Evolutionary conservation across 2,329 filamentous ascomycete species (phyloP).

Genomic region (Tricladium varicosporioides): DNA sequence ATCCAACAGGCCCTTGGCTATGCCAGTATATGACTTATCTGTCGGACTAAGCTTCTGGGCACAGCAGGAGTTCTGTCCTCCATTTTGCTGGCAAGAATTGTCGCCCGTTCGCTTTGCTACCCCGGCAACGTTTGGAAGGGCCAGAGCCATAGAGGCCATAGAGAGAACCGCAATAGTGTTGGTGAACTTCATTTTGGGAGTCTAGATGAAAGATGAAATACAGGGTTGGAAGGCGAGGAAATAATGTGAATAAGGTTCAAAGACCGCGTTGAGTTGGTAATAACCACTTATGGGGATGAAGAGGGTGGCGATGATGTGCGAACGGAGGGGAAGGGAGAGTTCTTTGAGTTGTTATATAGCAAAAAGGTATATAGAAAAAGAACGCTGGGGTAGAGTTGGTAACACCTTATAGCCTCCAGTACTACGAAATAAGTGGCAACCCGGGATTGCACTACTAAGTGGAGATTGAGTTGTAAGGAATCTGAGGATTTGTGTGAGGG

Average conservation of each 20-base stretch:
- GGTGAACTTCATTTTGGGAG: conserved; percentile 30
- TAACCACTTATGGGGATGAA: not conserved
- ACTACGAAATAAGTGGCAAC: too few species aligned
- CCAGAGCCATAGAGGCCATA: conserved; percentile 21
- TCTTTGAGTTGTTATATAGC: not conserved
- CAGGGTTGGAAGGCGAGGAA: not conserved
- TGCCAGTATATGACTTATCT: not conserved
- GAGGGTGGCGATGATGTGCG: not conserved
- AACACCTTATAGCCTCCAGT: too few species aligned
- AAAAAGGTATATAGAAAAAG: too few species aligned
- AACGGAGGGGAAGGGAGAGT: not conserved
- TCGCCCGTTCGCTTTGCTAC: not conserved
- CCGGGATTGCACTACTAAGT: not conserved
- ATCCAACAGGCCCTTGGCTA: too few species aligned
- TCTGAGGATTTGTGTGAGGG: too few species aligned
- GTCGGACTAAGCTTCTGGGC: not conserved
- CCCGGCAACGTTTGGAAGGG: conserved; percentile 16
- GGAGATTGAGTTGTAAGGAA: not conserved
- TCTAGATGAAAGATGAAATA: not conserved
- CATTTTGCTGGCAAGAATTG: not conserved
- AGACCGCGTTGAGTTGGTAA: conserved; percentile 1
- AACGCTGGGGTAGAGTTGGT: too few species aligned
- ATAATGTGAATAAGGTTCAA: not conserved
- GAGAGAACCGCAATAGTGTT: conserved; percentile 22
- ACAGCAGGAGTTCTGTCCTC: not conserved